Base-by-base conservation (phyloP, 2,329 filamentous ascomycete species). In the Ceratocystis eucalypticola region DNA sequence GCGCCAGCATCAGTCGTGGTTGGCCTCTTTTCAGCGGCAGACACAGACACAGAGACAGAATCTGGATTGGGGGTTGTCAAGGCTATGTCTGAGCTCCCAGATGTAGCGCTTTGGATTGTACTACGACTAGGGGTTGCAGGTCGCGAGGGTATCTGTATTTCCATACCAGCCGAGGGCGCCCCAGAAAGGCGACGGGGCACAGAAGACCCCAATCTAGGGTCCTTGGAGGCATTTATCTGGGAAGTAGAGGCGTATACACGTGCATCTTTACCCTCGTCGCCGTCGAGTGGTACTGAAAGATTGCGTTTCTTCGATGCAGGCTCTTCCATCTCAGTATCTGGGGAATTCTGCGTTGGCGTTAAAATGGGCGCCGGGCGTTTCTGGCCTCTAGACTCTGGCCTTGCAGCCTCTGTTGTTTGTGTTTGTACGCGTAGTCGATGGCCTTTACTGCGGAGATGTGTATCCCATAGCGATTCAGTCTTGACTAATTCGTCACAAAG, bases 401-500 rank as follows among this genome's bases (percentile, higher is more conserved):
- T 41, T 48, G 20, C 69, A 59, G 46, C 69, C 66, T 46, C 70
- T 68, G 68, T 70, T 62, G 68, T 73, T 22, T 25, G 46, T 20
- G 41, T 5, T 62, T 67, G 45, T 20, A 53, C 62, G 37, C 66
- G 66, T 20, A 53, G 20, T 70, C 71, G 78, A 76, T 82, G 84
- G 68, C 69, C 76, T 50, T 76, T 72, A 69, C 79, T 77, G 62
- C 78, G 77, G 46, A 84, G 69, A 71, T 91, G 88, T 12, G 77
- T 76, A 22, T 88, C 82, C 88, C 88, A 91, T 41, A 87, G 77
- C 1, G 80, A 76, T 70, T 90, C 87, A 57, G 82, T 80, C 74
- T 87, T 88, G 71, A 90, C 74, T 46, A 80, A 77, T 62, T 85
- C 79, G 72, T 82, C 83, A 72, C 88, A 91, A 28, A 87, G 75